Evolutionary conservation across 106 monocot species (phyloP).

Genomic region (Dendrobium officinale): DNA sequence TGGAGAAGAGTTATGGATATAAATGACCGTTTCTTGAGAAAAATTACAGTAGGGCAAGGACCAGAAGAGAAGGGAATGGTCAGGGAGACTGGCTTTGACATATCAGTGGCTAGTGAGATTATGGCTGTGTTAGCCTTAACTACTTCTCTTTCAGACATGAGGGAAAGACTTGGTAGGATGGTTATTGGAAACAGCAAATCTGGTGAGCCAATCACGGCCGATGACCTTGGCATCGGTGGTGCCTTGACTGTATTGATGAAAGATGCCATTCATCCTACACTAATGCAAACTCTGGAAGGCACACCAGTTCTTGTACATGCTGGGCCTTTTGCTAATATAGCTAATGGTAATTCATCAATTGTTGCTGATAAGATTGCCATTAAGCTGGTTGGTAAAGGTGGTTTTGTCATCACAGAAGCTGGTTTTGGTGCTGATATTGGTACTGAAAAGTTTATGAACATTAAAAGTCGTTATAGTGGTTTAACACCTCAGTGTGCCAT

Average conservation of each 20-base stretch:
- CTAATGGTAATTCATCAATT: slow-evolving; percentile 96
- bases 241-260: slow-evolving; percentile 97
- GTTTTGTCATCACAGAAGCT: slow-evolving; percentile 94
- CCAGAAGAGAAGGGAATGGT: slow-evolving; percentile 92
- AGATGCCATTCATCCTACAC: slow-evolving; percentile 94
- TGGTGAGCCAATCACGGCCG: slow-evolving; percentile 87
- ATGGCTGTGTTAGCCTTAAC: slow-evolving; percentile 97
- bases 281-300: slow-evolving; percentile 97
- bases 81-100: slow-evolving; percentile 88
- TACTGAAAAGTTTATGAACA: slow-evolving; percentile 96
- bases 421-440: slow-evolving; percentile 99
- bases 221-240: slow-evolving; percentile 93
- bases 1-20: slow-evolving; percentile 99
- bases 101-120: slow-evolving; percentile 93
- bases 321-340: slow-evolving; percentile 97
- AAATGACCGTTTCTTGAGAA: slow-evolving; percentile 87
- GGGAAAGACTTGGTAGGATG: slow-evolving; percentile 89
- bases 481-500: slow-evolving; percentile 80
- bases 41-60: slow-evolving; percentile 91
- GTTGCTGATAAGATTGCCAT: slow-evolving; percentile 96
- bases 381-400: slow-evolving; percentile 82
- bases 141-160: slow-evolving; percentile 90
- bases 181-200: slow-evolving; percentile 81
- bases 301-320: slow-evolving; percentile 99
- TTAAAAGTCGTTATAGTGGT: slow-evolving; percentile 88